Conservation (phyloP, 129 eudicot genomes). For the Flaveria robusta region DNA sequence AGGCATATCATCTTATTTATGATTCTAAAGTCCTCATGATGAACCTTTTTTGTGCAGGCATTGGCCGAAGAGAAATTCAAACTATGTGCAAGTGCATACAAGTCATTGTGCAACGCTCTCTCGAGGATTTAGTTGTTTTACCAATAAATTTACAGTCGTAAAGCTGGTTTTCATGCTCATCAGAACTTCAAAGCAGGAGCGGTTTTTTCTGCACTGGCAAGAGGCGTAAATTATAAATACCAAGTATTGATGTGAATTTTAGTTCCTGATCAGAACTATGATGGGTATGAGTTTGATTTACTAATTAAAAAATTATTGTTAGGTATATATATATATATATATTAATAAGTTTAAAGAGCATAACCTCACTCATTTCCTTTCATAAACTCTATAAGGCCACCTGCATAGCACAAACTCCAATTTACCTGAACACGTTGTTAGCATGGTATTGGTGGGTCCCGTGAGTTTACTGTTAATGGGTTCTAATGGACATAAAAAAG, state of each 20-base stretch:
- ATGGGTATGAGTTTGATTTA: constrained; percentile 11
- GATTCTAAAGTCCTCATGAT: neutral
- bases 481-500: too few relatives aligned
- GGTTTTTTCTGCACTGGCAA: neutral
- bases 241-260: neutral
- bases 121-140: constrained; percentile 37
- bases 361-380: too few relatives aligned
- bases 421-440: too few relatives aligned
- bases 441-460: too few relatives aligned
- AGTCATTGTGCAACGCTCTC: constrained; percentile 70
- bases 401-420: too few relatives aligned
- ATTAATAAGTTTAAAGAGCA: too few relatives aligned
- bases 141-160: neutral
- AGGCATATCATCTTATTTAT: neutral
- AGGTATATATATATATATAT: neutral
- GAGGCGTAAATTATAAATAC: neutral
- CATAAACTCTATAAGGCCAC: too few relatives aligned
- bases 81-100: constrained; percentile 71
- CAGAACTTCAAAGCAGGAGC: neutral
- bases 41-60: constrained; percentile 52
- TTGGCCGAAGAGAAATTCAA: constrained; percentile 90
- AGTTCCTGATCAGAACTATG: neutral
- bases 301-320: neutral
- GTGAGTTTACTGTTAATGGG: too few relatives aligned
- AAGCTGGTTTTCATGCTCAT: neutral